phyloP scores from a whole-genome alignment of 495 filamentous ascomycete genomes.

The Physcia stellaris region DNA sequence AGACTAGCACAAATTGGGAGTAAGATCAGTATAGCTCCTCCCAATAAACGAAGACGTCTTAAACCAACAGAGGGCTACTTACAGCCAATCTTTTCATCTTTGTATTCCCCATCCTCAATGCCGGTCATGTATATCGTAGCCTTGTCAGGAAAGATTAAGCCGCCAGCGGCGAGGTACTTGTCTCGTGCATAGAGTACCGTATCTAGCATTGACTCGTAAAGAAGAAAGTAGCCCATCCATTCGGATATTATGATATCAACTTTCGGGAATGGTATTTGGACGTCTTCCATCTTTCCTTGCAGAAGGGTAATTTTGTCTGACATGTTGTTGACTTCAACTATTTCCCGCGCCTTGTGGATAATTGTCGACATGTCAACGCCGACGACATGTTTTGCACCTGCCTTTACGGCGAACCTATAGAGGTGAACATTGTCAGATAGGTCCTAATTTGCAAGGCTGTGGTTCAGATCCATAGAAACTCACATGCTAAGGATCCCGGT shows the following conservation, averaged over 20 bases:
- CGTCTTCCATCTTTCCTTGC: conserved; percentile 95
- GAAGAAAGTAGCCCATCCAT: conserved; percentile 99
- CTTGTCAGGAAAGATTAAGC: conserved; percentile 85
- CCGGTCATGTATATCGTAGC: conserved; percentile 80
- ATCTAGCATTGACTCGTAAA: conserved; percentile 98
- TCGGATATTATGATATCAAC: conserved; percentile 99
- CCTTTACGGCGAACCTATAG: conserved; percentile 83
- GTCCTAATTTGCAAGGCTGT: neutral
- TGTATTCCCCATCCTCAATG: conserved; percentile 76
- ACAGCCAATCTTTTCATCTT: conserved; percentile 82
- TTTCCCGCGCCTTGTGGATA: conserved; percentile 86
- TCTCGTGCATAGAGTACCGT: conserved; percentile 91
- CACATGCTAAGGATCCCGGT: conserved; percentile 82
- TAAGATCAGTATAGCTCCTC: conserved; percentile 1
- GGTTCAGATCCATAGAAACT: conserved; percentile 14
- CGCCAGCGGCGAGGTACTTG: conserved; percentile 69
- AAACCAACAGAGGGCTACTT: conserved; percentile 16
- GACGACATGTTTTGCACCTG: conserved; percentile 86
- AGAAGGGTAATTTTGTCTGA: conserved; percentile 74
- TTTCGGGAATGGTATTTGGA: conserved; percentile 67
- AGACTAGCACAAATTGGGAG: conserved; percentile 39
- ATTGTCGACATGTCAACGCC: conserved; percentile 97
- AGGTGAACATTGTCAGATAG: conserved; percentile 4
- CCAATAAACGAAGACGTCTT: no score
- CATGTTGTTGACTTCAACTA: conserved; percentile 77